phyloP scores from a whole-genome alignment of 306 rosid genomes.

The Malus sieversii region DNA sequence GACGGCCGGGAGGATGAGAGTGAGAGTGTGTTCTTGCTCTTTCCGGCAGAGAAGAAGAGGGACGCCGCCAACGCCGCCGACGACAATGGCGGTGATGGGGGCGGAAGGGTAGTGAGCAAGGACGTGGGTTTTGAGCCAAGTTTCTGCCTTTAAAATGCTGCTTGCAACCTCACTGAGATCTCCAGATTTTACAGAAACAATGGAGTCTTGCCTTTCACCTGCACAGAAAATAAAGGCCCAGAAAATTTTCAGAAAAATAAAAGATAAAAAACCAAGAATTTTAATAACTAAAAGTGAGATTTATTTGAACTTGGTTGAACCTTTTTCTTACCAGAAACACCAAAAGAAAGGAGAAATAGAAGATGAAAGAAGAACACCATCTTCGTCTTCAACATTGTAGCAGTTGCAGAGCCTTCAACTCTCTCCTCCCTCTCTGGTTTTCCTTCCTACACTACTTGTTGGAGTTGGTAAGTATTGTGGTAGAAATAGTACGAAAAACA shows the following conservation, averaged over 20 bases:
- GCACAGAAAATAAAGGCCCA: constrained; percentile 20
- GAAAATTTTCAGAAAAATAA: background rate
- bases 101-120: constrained; percentile 59
- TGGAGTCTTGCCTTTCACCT: constrained; percentile 50
- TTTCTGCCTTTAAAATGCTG: constrained; percentile 59
- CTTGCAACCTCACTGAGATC: constrained; percentile 45
- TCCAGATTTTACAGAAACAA: constrained; percentile 35
- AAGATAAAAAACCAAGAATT: background rate
- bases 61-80: constrained; percentile 1
- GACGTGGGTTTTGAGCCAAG: constrained; percentile 59
- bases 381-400: constrained; percentile 31
- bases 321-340: constrained; percentile 42
- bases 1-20: constrained; percentile 36
- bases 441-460: background rate
- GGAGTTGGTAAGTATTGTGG: background rate
- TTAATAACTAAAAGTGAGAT: background rate
- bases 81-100: constrained; percentile 63
- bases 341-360: constrained; percentile 24
- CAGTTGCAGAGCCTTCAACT: background rate
- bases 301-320: background rate
- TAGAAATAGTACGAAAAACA: background rate
- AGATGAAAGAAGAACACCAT: constrained; percentile 31
- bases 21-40: constrained; percentile 19
- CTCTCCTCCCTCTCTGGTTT: background rate
- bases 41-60: constrained; percentile 31